Percentiles rank a stretch among this genome's conserved stretches.
Conservation (phyloP, 179 eudicot species). For the Patellifolia procumbens region DNA sequence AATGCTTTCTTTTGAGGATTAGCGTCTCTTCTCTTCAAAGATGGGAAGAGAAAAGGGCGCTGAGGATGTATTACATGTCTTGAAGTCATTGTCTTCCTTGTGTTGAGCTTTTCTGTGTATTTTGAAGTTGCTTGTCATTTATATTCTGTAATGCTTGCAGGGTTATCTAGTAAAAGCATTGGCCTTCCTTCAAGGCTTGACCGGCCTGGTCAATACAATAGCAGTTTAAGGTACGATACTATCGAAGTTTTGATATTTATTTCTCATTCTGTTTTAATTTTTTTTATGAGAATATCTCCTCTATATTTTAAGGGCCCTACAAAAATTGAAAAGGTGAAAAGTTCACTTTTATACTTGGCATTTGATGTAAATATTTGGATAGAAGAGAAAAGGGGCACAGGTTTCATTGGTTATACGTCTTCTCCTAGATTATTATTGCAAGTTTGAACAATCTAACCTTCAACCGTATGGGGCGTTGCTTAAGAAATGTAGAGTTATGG, state of each 20-base stretch:
- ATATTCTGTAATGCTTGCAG: conserved; percentile 28
- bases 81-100: too few species aligned
- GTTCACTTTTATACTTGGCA: background rate
- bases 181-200: conserved; percentile 39
- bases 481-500: background rate
- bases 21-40: background rate
- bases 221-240: conserved; percentile 36
- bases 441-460: background rate
- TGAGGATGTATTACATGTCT: background rate
- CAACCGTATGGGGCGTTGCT: background rate
- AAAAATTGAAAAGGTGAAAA: background rate
- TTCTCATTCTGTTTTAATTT: background rate
- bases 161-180: conserved; percentile 39
- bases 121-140: conserved; percentile 4
- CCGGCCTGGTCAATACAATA: conserved; percentile 26
- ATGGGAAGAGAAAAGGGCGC: background rate
- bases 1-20: background rate
- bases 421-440: background rate
- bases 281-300: background rate
- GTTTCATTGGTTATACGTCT: background rate
- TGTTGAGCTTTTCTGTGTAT: background rate
- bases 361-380: background rate
- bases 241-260: background rate
- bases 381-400: background rate
- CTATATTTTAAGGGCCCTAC: background rate